phyloP scores from a whole-genome alignment of 2,329 filamentous ascomycete genomes.

The Botrytis byssoidea region DNA sequence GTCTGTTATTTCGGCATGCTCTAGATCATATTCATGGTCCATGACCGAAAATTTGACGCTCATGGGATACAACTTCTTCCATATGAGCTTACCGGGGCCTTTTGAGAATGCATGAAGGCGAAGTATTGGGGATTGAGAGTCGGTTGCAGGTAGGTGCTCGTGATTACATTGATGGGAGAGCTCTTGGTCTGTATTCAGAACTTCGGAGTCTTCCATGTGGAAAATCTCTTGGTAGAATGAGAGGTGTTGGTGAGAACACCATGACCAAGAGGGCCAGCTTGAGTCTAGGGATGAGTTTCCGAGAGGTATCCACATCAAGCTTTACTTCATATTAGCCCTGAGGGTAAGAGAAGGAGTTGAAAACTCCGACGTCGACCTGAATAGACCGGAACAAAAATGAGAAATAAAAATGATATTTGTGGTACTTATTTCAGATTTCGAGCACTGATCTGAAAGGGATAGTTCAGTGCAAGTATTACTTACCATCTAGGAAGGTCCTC shows the following conservation, averaged over 20 bases:
- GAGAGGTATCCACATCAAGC: neutral
- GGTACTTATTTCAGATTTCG: neutral
- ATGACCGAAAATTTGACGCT: neutral
- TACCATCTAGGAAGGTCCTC: neutral
- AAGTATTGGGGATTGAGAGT: neutral
- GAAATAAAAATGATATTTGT: neutral
- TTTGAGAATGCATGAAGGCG: neutral
- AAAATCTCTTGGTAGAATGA: neutral
- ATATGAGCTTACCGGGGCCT: neutral
- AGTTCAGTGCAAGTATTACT: neutral
- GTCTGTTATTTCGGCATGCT: neutral
- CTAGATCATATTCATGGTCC: neutral
- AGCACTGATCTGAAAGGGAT: neutral
- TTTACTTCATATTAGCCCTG: neutral
- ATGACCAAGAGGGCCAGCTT: neutral
- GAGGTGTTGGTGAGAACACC: neutral
- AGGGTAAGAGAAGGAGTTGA: rapidly evolving
- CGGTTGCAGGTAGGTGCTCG: neutral
- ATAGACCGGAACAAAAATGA: neutral
- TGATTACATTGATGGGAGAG: neutral
- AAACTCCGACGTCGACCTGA: neutral
- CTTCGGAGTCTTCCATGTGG: neutral
- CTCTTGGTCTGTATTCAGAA: neutral
- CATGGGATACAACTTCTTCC: neutral
- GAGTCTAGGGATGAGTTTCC: neutral